Evolutionary conservation across 2,329 filamentous ascomycete species (phyloP), one percentile per base, ranked within the genome.

Genomic region (Periconia sp.): DNA sequence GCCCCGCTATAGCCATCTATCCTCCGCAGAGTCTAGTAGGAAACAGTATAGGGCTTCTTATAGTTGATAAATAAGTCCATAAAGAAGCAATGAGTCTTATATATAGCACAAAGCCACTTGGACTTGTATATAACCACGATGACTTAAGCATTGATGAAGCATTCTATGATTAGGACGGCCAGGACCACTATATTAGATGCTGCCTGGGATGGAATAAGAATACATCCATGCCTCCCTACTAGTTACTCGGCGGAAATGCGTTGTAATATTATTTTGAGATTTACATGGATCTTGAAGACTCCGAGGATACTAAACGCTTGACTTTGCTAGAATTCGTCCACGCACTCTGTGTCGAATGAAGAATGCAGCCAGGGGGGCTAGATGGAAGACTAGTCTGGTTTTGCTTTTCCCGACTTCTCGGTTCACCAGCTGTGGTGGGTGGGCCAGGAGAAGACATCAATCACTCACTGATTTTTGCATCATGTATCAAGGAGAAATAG

Each of bases 281-380:
- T 42, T 35, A 24, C 19, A 18, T 40, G 17, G 39, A 42, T 36
- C 30, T 42, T 30, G 10, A 36, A 42, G 31, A 36, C 39, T 19
- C 28, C 23, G 17, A 42, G 39, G 22, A 42, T 42, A 15, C 39
- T 17, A 17, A 42, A 35, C 17, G 39, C 39, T 35, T 16, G 17
- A 42, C 36, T 42, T 42, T 42, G 19, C 39, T 42, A 23, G 39
- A 42, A 30, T 42, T 42, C 17, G 32, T 42, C 29, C 8, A 42
- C 36, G 24, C 24, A 42, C 39, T 42, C 39, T 22, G 26, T 24
- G 26, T 26, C 31, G 31, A 39, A 39, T 24, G 24, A 39, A 39
- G 36, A 39, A 31, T 18, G 22, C 26, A 39, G 36, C 36, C 24
- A 39, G 31, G 36, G 40, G n/a, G n/a, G n/a, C n/a, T n/a, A n/a